A percentile compares a stretch with the other conserved stretches of the same genome.
These are phyloP conservation scores for Acrodontium crateriforme DNA, from an alignment of 2,329 filamentous ascomycete species.

Conservation along the genomic window DNA sequence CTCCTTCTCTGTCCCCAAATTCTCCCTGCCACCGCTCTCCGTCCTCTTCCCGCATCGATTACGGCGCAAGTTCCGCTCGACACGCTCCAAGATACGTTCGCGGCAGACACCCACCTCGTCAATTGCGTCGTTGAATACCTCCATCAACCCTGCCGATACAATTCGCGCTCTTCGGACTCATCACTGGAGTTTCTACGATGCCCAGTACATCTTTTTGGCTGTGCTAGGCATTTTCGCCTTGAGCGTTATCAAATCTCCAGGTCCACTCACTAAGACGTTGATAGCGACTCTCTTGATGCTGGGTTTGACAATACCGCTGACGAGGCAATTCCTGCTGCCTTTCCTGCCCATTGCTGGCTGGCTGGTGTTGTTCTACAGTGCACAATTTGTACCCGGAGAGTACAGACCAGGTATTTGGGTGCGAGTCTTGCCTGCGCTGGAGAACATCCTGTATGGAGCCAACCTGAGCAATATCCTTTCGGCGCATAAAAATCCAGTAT, in stretches of 20 bases:
- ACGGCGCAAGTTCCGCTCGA: constrained; percentile 48
- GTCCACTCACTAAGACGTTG: constrained; percentile 63
- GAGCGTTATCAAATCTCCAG: constrained; percentile 64
- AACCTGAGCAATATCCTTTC: constrained; percentile 94
- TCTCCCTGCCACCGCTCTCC: constrained; percentile 34
- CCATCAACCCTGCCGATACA: constrained; percentile 67
- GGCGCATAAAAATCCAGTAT: constrained; percentile 66
- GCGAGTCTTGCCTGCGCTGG: constrained; percentile 79
- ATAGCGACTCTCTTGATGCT: constrained; percentile 53
- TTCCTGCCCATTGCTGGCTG: constrained; percentile 75
- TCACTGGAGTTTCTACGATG: constrained; percentile 69
- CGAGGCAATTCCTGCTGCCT: constrained; percentile 81
- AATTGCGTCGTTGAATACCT: constrained; percentile 65
- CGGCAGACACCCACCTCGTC: constrained; percentile 54
- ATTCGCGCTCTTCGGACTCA: constrained; percentile 62
- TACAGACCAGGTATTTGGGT: constrained; percentile 93
- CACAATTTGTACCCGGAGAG: constrained; percentile 78
- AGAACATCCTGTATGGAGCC: constrained; percentile 92
- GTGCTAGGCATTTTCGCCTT: constrained; percentile 70
- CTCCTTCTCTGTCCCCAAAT: constrained; percentile 30
- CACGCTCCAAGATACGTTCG: constrained; percentile 50
- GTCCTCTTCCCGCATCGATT: constrained; percentile 49
- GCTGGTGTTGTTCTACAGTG: constrained; percentile 82
- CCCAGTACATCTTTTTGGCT: constrained; percentile 67
- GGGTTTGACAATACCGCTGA: constrained; percentile 67